Base-by-base conservation (phyloP, 768 basidiomycete species). In the Phanerochaete carnosa region DNA sequence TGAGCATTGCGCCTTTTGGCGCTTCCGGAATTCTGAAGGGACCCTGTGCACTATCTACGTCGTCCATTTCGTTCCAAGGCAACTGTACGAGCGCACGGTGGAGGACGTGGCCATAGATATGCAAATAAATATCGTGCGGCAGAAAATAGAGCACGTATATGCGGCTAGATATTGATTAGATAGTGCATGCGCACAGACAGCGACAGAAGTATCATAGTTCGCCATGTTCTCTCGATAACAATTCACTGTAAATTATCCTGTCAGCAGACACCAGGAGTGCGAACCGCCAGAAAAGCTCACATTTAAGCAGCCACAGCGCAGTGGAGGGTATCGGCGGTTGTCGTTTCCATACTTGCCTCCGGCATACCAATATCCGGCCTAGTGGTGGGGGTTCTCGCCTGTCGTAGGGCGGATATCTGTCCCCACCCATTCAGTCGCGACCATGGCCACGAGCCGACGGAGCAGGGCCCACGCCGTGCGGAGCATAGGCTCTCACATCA, bases 321-420 rank as follows among this genome's bases (percentile, higher is more conserved):
- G 43, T 4, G 39, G 39, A 43, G 37, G 22, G 45, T 66, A 68
- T 25, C 69, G 66, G 45, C 69, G 56, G 15, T 68, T 67, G 43
- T 70, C 69, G 19, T 63, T 39, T 6, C 58, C 64, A 45, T 66
- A 69, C 30, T 49, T 58, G 13, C 56, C 37, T n/a, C 63, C 45
- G 15, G 43, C 49, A 46, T 67, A 69, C 54, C 65, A 62, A 8
- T 59, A 64, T 60, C 51, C 65, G 37, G 25, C 49, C 45, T 13
- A 56, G 25, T 13, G 61, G 58, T 8, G 39, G 54, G 28, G 46
- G 23, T 12, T 63, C 65, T 11, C 62, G 35, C 35, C 64, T 45
- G 15, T 68, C 66, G 54, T 65, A 66, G 35, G 61, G 55, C 23
- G 54, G 50, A 57, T 68, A 67, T 8, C 58, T 57, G 11, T 62